A percentile compares a stretch with the other conserved stretches of the same genome.
phyloP scores from a whole-genome alignment of 768 basidiomycete species.

The Leucosporidium yakuticum region DNA sequence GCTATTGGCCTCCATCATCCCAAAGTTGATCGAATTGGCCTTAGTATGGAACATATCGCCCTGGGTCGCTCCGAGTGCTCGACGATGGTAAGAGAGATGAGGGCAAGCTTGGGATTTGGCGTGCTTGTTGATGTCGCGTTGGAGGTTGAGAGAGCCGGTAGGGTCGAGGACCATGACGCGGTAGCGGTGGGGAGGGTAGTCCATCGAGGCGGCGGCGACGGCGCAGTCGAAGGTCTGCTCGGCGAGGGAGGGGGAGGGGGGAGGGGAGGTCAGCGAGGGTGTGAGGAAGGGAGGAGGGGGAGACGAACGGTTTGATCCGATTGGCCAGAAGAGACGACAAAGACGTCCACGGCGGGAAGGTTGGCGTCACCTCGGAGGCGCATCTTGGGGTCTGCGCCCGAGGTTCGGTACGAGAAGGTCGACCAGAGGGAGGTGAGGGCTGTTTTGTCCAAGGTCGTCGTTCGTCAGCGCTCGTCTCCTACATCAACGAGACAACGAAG shows the following conservation, averaged over 20 bases:
- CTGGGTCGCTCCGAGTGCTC: neutral
- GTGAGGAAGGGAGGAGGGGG: neutral
- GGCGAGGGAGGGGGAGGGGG: neutral
- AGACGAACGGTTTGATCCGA: conserved; percentile 29
- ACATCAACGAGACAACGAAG: neutral
- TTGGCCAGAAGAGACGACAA: conserved; percentile 36
- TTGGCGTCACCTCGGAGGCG: conserved; percentile 35
- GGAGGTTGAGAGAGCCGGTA: conserved; percentile 19
- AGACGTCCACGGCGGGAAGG: conserved; percentile 38
- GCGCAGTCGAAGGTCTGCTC: conserved; percentile 35
- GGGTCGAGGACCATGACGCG: conserved; percentile 39
- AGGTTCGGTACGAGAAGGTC: conserved; percentile 21
- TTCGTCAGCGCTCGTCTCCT: neutral
- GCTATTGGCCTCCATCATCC: conserved; percentile 34
- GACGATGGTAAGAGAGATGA: conserved; percentile 37
- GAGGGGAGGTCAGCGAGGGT: neutral
- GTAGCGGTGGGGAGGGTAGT: conserved; percentile 38
- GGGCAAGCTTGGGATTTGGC: conserved; percentile 34
- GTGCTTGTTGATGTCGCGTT: conserved; percentile 26
- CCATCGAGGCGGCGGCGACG: conserved; percentile 36
- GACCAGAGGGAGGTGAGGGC: conserved; percentile 18
- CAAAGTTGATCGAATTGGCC: conserved; percentile 38
- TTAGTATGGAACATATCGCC: conserved; percentile 18
- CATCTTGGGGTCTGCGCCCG: conserved; percentile 25
- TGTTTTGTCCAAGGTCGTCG: neutral